Evolutionary conservation across 345 rosid genomes (phyloP).

Genomic region (Populus davidiana): DNA sequence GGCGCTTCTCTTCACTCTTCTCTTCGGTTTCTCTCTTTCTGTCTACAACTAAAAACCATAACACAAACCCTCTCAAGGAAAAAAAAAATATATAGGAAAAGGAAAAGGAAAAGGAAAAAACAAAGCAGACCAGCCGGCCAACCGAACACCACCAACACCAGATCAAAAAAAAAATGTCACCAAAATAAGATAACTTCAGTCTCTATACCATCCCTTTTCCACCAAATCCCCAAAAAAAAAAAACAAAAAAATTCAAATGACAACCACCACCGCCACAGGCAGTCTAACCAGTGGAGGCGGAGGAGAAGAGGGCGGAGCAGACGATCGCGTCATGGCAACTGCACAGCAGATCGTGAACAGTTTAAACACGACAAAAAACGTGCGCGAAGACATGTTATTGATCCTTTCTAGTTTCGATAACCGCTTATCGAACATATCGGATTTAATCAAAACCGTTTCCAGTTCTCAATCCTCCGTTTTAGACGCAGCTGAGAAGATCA

Average conservation of each 20-base stretch:
- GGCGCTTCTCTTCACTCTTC: neutral
- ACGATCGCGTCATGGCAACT: conserved; percentile 94
- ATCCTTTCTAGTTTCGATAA: conserved; percentile 95
- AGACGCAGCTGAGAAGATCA: conserved; percentile 67
- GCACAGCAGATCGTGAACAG: conserved; percentile 97
- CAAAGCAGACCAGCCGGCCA: neutral
- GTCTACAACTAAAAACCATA: neutral
- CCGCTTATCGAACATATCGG: conserved; percentile 80
- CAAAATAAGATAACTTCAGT: neutral
- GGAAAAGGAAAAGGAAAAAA: too few relatives aligned
- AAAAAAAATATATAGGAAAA: neutral
- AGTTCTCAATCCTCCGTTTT: conserved; percentile 32
- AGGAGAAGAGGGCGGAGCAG: conserved; percentile 39
- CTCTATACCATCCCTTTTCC: neutral
- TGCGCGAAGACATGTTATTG: conserved; percentile 87
- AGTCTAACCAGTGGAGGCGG: conserved; percentile 1
- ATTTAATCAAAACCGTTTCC: conserved; percentile 49
- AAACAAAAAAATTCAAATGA: conserved; percentile 6
- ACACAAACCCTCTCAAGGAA: neutral
- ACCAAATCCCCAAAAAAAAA: neutral
- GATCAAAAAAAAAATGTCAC: neutral
- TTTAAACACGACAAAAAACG: conserved; percentile 84
- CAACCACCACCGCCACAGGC: conserved; percentile 26
- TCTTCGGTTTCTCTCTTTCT: neutral
- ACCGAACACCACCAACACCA: neutral